phyloP scores from a whole-genome alignment of 306 rosid genomes.

The Phaseolus lunatus region DNA sequence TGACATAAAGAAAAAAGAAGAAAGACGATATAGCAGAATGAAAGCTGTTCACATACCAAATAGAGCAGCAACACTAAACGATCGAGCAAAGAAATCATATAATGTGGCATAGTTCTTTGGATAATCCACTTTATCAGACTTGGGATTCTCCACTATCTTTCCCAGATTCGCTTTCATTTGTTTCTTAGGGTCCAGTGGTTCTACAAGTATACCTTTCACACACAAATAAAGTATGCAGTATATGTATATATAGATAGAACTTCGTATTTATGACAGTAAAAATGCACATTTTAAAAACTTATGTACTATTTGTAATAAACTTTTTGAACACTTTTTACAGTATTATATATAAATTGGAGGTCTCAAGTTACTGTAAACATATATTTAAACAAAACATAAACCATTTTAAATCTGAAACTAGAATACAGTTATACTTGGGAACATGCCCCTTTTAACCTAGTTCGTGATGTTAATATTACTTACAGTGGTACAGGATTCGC shows the following conservation, averaged over 20 bases:
- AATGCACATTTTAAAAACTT: neutral
- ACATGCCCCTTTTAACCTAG: too few relatives aligned
- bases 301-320: too few relatives aligned
- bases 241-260: neutral
- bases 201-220: slow-evolving; percentile 40
- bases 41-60: slow-evolving; percentile 16
- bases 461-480: neutral
- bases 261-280: neutral
- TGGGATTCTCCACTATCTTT: neutral
- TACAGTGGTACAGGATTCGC: slow-evolving; percentile 36
- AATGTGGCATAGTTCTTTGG: slow-evolving; percentile 41
- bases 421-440: too few relatives aligned
- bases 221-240: neutral
- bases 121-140: neutral
- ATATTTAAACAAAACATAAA: too few relatives aligned
- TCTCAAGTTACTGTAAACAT: too few relatives aligned
- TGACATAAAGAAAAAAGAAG: neutral
- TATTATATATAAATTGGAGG: too few relatives aligned
- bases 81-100: neutral
- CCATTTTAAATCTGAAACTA: too few relatives aligned
- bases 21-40: neutral
- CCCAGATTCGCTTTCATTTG: slow-evolving; percentile 24
- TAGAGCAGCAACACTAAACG: neutral
- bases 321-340: neutral
- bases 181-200: slow-evolving; percentile 6